A percentile compares a stretch with the other conserved stretches of the same genome.
These are phyloP conservation scores for Drechslerella dactyloides DNA, from an alignment of 2,329 filamentous ascomycete species.

Conservation along the genomic window DNA sequence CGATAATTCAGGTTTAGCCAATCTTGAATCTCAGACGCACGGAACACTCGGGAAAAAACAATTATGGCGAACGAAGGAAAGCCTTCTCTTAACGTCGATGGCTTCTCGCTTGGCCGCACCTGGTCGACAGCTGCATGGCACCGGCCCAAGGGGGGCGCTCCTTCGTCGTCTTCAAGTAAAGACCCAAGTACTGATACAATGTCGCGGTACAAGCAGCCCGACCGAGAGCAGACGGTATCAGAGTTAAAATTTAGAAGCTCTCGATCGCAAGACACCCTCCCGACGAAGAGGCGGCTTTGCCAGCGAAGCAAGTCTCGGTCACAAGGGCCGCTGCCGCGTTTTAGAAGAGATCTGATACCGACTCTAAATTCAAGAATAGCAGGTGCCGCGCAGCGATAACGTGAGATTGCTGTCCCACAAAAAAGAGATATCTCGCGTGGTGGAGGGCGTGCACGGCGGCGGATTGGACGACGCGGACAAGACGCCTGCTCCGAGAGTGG, in stretches of 20 bases:
- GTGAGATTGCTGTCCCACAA: constrained; percentile 44
- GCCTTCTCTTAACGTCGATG: constrained; percentile 24
- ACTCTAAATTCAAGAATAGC: constrained; percentile 51
- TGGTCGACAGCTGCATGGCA: constrained; percentile 46
- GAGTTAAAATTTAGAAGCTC: too few species aligned
- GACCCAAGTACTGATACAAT: constrained; percentile 36
- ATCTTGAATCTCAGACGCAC: constrained; percentile 4
- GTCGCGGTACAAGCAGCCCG: neutral
- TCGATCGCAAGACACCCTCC: constrained; percentile 28
- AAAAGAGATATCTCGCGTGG: constrained; percentile 34
- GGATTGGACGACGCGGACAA: constrained; percentile 37
- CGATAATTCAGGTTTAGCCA: constrained; percentile 27
- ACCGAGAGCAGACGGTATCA: neutral
- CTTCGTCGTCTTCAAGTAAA: too few species aligned
- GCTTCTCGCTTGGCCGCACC: constrained; percentile 45
- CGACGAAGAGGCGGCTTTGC: constrained; percentile 31
- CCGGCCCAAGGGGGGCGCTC: constrained; percentile 18
- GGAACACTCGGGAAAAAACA: neutral
- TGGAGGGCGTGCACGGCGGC: constrained; percentile 47
- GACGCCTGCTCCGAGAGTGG: constrained; percentile 28
- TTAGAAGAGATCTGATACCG: constrained; percentile 48
- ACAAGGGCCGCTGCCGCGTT: constrained; percentile 52
- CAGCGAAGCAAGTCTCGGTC: constrained; percentile 51
- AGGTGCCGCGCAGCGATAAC: constrained; percentile 50
- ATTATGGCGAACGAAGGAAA: neutral